Evolutionary conservation across 139 green algal species (phyloP).

Genomic region (Trebouxia sp.): DNA sequence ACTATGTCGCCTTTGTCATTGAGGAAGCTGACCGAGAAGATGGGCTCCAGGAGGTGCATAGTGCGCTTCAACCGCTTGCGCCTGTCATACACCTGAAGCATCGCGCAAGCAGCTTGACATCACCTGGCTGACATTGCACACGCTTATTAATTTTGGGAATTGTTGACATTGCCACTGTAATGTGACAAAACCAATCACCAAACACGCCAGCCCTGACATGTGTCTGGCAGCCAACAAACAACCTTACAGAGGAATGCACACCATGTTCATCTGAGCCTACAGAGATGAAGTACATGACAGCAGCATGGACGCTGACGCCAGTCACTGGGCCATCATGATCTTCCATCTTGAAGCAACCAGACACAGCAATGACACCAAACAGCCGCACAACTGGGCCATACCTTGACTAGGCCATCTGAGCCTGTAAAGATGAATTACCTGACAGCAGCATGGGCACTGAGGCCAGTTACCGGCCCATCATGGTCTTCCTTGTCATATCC

Average conservation of each 20-base stretch:
- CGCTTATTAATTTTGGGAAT: too few species aligned
- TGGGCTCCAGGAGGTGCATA: slow-evolving; percentile 18
- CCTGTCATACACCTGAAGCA: neutral
- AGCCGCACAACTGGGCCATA: neutral
- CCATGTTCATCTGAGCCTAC: neutral
- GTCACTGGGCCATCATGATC: too few species aligned
- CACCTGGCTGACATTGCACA: too few species aligned
- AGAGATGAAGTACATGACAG: neutral
- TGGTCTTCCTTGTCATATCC: too few species aligned
- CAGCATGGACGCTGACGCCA: neutral
- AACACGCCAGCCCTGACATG: too few species aligned
- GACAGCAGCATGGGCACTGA: neutral
- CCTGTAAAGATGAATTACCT: slow-evolving; percentile 11
- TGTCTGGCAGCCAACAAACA: neutral
- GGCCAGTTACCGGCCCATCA: too few species aligned
- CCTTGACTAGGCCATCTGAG: slow-evolving; percentile 28
- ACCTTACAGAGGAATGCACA: neutral
- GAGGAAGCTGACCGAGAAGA: slow-evolving; percentile 24
- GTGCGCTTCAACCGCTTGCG: slow-evolving; percentile 23
- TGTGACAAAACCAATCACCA: too few species aligned
- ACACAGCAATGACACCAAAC: too few species aligned
- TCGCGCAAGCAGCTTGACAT: neutral
- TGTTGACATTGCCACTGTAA: too few species aligned
- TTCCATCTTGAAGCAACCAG: too few species aligned
- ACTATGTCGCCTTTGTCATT: slow-evolving; percentile 29